Evolutionary conservation across 2,329 filamentous ascomycete species (phyloP), one percentile per base, ranked within the genome.

Genomic region (Didymella sp.): DNA sequence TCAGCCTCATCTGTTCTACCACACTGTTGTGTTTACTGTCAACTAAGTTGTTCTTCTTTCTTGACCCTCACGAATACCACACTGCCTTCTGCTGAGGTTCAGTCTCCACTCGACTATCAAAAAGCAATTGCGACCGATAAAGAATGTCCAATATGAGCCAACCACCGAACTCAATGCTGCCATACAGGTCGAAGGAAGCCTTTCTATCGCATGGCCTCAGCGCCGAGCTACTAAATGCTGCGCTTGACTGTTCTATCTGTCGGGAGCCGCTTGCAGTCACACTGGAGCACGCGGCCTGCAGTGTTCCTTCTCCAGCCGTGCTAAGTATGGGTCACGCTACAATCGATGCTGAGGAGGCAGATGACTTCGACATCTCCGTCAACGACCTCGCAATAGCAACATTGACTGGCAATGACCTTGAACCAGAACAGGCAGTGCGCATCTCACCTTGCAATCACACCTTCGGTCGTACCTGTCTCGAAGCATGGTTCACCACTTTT

Each of bases 171-270:
- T 1, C 19, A 4, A 22, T 4, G 9, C 6, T n/a, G 12, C 35
- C 33, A 19, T 27, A 53, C 15, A 7, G 6, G 6, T 46, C 35
- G 6, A 44, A 21, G 9, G 17, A 28, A 2, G 38, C n/a, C 1
- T 48, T 54, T n/a, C 21, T 43, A 3, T 22, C 7, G 0, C 13
- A 44, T n/a, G 51, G 51, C 2, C 3, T 44, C 24, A 24, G 5
- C 2, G 22, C 11, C 1, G 5, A 38, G n/a, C 19, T 22, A 0
- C n/a, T 54, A 11, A 11, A 19, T 12, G 13, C 12, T 1, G 28
- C n/a, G 3, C 22, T 54, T 7, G 38, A 55, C 25, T 49, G 51
- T 15, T 40, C 38, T 0, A 49, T 44, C 30, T 55, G 51, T 11
- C 44, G 30, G 9, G 51, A 49, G 15, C 25, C 51, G 13, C 19